Base-by-base conservation (phyloP, 306 rosid genomes). In the Malus sylvestris region DNA sequence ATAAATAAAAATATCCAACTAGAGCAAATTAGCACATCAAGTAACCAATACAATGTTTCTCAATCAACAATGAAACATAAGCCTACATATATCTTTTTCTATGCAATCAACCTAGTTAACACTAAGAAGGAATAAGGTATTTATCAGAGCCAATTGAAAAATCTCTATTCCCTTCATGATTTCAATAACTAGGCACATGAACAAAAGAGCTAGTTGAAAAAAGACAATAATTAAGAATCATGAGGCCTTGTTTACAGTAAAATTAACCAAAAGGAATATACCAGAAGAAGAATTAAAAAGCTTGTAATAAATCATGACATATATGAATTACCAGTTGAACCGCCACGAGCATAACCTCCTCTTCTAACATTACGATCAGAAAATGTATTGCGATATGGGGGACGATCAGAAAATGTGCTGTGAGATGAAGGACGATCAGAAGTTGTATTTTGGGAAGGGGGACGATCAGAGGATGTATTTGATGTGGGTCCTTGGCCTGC, bases 311-410 rank as follows among this genome's bases (percentile, higher is more conserved):
- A 45, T 60, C 58, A 46, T 9, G 70, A 27, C 13, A 25, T 20
- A 73, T 14, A 61, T 49, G 65, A 69, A 70, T 88, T 91, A 91
- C 97, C 93, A 76, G 91, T 86, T 62, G 72, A 57, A 80, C 85
- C 72, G 80, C 75, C 87, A 57, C 90, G 85, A 79, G 93, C 78
- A 86, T 87, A 82, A 80, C 86, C 88, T 66, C 85, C 78, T 87
- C 90, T 88, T 61, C 86, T 95, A 65, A 75, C 84, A 85, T 81
- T 83, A 75, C 83, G 90, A 72, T 87, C 96, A 81, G 87, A 78
- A 82, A 71, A 72, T 59, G 89, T 49, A 49, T 5, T 49, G 53
- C 5, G 19, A 49, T 19, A 49, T 49, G 19, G 15, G 53, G 53
- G 19, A 49, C 3, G 20, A 49, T 49, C 55, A 15, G 55, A 15